Evolutionary conservation across 23 red algal genomes (phyloP).

Genomic region (Gracilaria domingensis): DNA sequence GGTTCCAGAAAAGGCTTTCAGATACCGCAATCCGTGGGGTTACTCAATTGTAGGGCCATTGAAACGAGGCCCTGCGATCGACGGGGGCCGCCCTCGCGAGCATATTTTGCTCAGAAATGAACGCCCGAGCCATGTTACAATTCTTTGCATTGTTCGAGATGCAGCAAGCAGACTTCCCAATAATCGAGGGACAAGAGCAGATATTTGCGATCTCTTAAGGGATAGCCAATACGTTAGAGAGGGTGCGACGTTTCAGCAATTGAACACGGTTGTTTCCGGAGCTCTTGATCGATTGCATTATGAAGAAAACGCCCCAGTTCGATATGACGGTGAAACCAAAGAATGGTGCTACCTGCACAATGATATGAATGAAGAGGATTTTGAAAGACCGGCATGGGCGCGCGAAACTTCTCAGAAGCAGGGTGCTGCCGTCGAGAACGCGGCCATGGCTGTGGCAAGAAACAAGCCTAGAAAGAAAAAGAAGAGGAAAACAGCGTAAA

Average conservation of each 20-base stretch:
- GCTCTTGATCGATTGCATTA: constrained; percentile 88
- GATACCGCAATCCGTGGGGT: constrained; percentile 81
- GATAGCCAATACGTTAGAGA: constrained; percentile 87
- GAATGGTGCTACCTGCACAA: constrained; percentile 92
- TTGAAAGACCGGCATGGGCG: constrained; percentile 79
- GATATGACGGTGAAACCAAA: constrained; percentile 86
- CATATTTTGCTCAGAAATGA: constrained; percentile 86
- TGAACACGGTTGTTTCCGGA: constrained; percentile 85
- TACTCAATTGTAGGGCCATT: constrained; percentile 80
- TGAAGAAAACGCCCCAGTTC: constrained; percentile 80
- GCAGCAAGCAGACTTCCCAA: constrained; percentile 73
- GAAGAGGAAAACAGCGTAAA: constrained; percentile 47
- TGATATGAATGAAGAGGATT: constrained; percentile 71
- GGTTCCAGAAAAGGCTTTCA: constrained; percentile 73
- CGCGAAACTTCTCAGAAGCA: constrained; percentile 56
- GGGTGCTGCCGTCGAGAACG: constrained; percentile 25
- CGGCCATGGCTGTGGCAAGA: constrained; percentile 37
- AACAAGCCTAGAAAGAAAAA: constrained; percentile 68
- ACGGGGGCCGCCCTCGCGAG: constrained; percentile 81
- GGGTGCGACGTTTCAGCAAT: constrained; percentile 78
- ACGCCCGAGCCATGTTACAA: constrained; percentile 87
- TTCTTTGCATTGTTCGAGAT: constrained; percentile 89
- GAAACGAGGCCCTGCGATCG: constrained; percentile 80
- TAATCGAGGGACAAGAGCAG: constrained; percentile 70
- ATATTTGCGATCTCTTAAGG: constrained; percentile 85